Percentiles rank a stretch among this genome's conserved stretches.
phyloP scores from a whole-genome alignment of 768 basidiomycete species.

The Boletellus ananas region DNA sequence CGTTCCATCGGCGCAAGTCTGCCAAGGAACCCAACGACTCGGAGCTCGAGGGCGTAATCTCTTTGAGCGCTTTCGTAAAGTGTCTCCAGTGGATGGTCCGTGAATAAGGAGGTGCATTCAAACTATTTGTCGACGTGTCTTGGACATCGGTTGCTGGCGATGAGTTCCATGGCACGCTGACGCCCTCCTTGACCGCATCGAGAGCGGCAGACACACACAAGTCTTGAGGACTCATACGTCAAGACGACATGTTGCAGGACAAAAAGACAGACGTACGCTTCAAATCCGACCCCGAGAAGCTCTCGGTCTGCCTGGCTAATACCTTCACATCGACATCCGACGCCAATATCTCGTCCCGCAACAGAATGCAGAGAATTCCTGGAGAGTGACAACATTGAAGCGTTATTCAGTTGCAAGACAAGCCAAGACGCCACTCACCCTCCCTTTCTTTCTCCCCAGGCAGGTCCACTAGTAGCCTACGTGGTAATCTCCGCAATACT shows the following conservation, averaged over 20 bases:
- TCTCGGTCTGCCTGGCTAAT: conserved; percentile 71
- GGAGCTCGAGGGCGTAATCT: conserved; percentile 87
- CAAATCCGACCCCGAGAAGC: conserved; percentile 91
- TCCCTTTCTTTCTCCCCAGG: conserved; percentile 82
- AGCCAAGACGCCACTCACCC: conserved; percentile 45
- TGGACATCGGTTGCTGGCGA: conserved; percentile 5
- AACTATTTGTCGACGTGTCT: background rate
- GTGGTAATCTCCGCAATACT: conserved; percentile 81
- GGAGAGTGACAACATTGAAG: conserved; percentile 6
- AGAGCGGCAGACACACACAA: conserved; percentile 90
- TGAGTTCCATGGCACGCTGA: conserved; percentile 72
- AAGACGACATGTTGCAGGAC: background rate
- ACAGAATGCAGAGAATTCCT: conserved; percentile 87
- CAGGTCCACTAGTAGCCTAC: conserved; percentile 83
- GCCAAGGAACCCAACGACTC: conserved; percentile 73
- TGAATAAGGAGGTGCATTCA: conserved; percentile 11
- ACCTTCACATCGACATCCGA: conserved; percentile 56
- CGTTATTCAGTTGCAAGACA: background rate
- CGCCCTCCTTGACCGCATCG: conserved; percentile 83
- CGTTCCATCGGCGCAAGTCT: conserved; percentile 85
- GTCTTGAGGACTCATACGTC: conserved; percentile 45
- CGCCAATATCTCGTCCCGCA: conserved; percentile 74
- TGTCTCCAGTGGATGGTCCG: conserved; percentile 56
- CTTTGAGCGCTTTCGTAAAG: conserved; percentile 80
- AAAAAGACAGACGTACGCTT: conserved; percentile 61